Base-by-base conservation (phyloP, 1,139 yeast genomes). In the Diutina pseudorugosa region DNA sequence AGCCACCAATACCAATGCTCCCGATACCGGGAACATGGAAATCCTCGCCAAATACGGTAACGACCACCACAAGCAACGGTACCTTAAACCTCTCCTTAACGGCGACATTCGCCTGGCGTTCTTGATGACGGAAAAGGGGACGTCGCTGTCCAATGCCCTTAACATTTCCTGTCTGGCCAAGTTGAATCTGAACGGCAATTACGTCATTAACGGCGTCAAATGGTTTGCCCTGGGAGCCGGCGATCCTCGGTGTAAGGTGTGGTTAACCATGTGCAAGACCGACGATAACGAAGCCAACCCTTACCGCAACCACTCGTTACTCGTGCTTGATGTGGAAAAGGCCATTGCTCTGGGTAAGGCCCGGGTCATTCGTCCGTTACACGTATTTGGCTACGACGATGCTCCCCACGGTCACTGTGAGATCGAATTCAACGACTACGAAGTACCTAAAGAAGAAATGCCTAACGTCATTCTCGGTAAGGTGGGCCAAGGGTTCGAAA, bases 191-290 rank as follows among this genome's bases (percentile, higher is more conserved):
- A 55, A 54, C n/a, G 80, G 80, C 2, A 73, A 79, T 57, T 80
- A 74, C 58, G 80, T 81, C 3, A 59, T 83, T 51, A 80, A 79
- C 57, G 90, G 90, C 11, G 73, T 80, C 57, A 83, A 83, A 62
- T 83, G 89, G 89, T 83, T 83, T 75, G 84, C 86, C 2, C 79
- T 86, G 0, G 88, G 88, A 30, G 88, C 87, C 41, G 88, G 86
- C 20, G 88, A 83, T 63, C 87, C 87, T 23, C 72, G 85, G 54
- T 76, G 82, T 63, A 60, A 70, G 40, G 79, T 76, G 51, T 79
- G 86, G 83, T 69, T 83, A 52, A 77, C 80, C n/a, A 81, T 83
- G 85, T 83, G 85, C 57, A 74, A 80, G 62, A 82, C 86, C 4
- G 36, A n/a, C 18, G 71, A 74, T 55, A 60, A 67, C 50, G 59